Base-by-base conservation (phyloP, 805 yeast genomes). In the Sungouiozyma intestinalis region DNA sequence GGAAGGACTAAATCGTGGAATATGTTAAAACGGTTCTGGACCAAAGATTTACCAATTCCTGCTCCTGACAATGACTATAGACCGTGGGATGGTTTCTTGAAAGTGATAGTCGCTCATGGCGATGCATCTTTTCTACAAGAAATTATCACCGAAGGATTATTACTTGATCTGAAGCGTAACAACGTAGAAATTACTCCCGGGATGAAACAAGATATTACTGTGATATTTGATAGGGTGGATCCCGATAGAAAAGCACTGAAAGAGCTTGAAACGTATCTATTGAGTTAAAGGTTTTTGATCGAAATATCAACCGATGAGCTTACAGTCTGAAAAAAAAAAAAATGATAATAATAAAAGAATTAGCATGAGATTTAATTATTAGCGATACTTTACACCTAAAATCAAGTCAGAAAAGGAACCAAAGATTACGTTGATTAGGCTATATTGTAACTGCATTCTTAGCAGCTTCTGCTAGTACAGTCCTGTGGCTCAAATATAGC, bases 61-160 rank as follows among this genome's bases (percentile, higher is more conserved):
- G 36, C 40, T 4, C 46, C 43, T 8, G 50, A 48, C 2, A 47
- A 41, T n/a, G 60, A 55, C 38, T 38, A 38, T 14, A 48, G 59
- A 16, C 59, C 60, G 3, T 60, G 64, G 64, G 33, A 39, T 5
- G 40, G 48, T 9, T 53, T 54, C 15, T 32, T 60, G 17, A 33
- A 45, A 16, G 33, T 48, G 13, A 31, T 57, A 3, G 47, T 48
- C 3, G 43, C 49, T 5, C 47, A 54, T 2, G 40, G 44, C 15
- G 51, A 58, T 40, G 3, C 16, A 13, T 35, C 32, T n/a, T 16
- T 53, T 19, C 44, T 52, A 42, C 37, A 42, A 18, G 41, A 46
- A 35, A 21, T 52, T 16, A 35, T 58, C 3, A 39, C 45, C 14
- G 50, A 54, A 15, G 58, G 58, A 7, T 50, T 52, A 37, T 38